Percentiles rank a stretch among this genome's conserved stretches.
Evolutionary conservation across 192 early-diverging fungal species (phyloP).

Genomic region (Tieghemiomyces parasiticus): DNA sequence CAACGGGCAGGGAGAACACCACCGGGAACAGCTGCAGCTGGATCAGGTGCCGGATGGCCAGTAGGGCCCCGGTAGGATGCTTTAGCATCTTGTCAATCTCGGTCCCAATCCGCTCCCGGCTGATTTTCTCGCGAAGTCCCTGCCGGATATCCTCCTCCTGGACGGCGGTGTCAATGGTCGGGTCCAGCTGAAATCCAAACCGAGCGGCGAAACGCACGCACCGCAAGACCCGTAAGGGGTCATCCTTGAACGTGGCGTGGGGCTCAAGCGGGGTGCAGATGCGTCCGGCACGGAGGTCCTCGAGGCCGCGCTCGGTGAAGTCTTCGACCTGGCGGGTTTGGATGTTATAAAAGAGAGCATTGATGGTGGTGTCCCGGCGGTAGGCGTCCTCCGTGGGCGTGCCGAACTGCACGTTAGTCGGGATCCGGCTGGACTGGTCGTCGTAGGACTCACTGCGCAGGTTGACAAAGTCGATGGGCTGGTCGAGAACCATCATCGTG

Average conservation of each 20-base stretch:
- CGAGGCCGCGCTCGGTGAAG: slow-evolving; percentile 59
- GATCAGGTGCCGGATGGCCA: slow-evolving; percentile 30
- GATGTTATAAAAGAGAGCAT: slow-evolving; percentile 95
- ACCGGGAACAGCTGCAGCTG: slow-evolving; percentile 25
- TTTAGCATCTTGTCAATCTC: slow-evolving; percentile 91
- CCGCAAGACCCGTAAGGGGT: slow-evolving; percentile 86
- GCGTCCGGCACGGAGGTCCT: slow-evolving; percentile 50
- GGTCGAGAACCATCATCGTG: slow-evolving; percentile 62
- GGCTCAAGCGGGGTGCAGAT: slow-evolving; percentile 87
- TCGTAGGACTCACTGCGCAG: slow-evolving; percentile 83
- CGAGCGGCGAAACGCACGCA: slow-evolving; percentile 91
- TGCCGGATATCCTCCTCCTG: slow-evolving; percentile 32
- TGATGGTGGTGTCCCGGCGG: slow-evolving; percentile 95
- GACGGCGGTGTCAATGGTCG: slow-evolving; percentile 44
- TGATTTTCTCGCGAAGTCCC: slow-evolving; percentile 70
- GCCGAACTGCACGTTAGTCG: slow-evolving; percentile 55
- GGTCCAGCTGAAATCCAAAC: slow-evolving; percentile 63
- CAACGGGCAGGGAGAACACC: slow-evolving; percentile 16
- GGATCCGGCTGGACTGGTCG: slow-evolving; percentile 67
- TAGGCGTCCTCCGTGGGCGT: slow-evolving; percentile 83
- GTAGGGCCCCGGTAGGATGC: slow-evolving; percentile 35
- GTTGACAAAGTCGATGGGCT: slow-evolving; percentile 88
- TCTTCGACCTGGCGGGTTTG: slow-evolving; percentile 73
- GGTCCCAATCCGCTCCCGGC: slow-evolving; percentile 76
- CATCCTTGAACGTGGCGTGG: slow-evolving; percentile 81